These are phyloP conservation scores for Triticum timopheevii DNA, from an alignment of 176 grass and related monocot species.

Conservation along the genomic window DNA sequence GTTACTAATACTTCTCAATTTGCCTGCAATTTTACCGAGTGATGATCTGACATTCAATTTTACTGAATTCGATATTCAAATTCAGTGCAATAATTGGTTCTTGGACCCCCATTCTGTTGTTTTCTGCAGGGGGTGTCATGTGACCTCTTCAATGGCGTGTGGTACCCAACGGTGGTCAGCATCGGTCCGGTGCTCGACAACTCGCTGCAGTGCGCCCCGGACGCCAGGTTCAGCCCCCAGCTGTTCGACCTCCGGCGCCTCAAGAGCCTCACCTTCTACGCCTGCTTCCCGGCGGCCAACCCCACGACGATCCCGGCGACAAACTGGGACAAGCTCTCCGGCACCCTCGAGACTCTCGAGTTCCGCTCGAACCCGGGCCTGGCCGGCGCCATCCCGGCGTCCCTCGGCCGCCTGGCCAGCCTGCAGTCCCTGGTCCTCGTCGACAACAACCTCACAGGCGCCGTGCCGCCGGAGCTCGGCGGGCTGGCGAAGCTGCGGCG, in stretches of 20 bases:
- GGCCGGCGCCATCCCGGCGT: slow-evolving; percentile 41
- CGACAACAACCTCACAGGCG: slow-evolving; percentile 64
- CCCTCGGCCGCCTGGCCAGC: slow-evolving; percentile 51
- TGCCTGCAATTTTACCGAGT: too few relatives aligned
- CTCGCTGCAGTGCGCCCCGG: slow-evolving; percentile 62
- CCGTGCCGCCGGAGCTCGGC: slow-evolving; percentile 55
- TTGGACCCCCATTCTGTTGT: neutral
- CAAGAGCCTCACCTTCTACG: slow-evolving; percentile 67
- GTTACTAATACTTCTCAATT: too few relatives aligned
- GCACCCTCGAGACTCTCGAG: slow-evolving; percentile 64
- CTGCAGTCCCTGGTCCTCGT: slow-evolving; percentile 78
- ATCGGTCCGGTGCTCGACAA: slow-evolving; percentile 90
- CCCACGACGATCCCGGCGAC: slow-evolving; percentile 39
- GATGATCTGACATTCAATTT: too few relatives aligned
- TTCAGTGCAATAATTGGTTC: slow-evolving; percentile 18
- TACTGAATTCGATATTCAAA: neutral
- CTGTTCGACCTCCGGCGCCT: slow-evolving; percentile 82
- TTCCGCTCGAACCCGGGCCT: slow-evolving; percentile 74
- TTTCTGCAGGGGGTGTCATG: slow-evolving; percentile 87
- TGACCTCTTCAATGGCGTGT: slow-evolving; percentile 79
- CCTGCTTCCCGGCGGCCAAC: slow-evolving; percentile 59
- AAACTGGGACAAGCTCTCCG: slow-evolving; percentile 64
- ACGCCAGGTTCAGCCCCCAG: slow-evolving; percentile 55
- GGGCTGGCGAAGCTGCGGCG: slow-evolving; percentile 43
- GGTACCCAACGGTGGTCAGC: slow-evolving; percentile 75